Percentiles rank a stretch among this genome's conserved stretches.
Evolutionary conservation across 139 green algal species (phyloP).

Genomic region (Parachlorella kessleri): DNA sequence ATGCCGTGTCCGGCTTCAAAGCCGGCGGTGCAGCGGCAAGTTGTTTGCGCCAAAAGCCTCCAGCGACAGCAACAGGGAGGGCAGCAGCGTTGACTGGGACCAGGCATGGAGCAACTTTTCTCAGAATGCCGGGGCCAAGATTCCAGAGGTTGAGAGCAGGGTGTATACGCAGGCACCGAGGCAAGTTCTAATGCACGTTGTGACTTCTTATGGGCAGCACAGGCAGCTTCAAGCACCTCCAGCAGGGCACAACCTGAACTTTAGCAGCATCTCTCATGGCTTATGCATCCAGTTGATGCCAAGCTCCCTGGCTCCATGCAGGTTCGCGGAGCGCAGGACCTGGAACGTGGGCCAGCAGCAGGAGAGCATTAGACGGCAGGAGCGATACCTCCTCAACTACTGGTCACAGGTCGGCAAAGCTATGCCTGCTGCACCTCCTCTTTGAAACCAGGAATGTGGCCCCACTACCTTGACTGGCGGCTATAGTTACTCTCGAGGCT

Average conservation of each 20-base stretch:
- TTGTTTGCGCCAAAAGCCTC: neutral
- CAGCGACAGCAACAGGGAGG: neutral
- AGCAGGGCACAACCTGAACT: too few species aligned
- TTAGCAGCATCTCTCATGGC: too few species aligned
- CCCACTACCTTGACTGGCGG: too few species aligned
- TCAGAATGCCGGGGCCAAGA: neutral
- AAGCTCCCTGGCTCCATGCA: neutral
- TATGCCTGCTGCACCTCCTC: too few species aligned
- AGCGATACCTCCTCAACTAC: constrained; percentile 30
- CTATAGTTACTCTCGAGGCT: too few species aligned
- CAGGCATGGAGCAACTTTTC: neutral
- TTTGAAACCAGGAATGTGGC: too few species aligned
- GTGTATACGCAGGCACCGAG: neutral
- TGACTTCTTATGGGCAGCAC: too few species aligned
- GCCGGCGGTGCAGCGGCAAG: neutral
- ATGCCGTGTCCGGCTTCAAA: too few species aligned
- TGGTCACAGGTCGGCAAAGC: too few species aligned
- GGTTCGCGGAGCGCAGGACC: neutral
- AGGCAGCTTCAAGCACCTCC: too few species aligned
- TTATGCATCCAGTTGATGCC: neutral
- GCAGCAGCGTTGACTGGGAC: constrained; percentile 1
- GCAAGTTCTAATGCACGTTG: neutral
- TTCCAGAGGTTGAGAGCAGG: neutral
- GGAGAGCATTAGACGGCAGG: constrained; percentile 32
- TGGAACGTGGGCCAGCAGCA: constrained; percentile 5